Base-by-base conservation (phyloP, 163 green algal genomes). In the Scenedesmus sp. region DNA sequence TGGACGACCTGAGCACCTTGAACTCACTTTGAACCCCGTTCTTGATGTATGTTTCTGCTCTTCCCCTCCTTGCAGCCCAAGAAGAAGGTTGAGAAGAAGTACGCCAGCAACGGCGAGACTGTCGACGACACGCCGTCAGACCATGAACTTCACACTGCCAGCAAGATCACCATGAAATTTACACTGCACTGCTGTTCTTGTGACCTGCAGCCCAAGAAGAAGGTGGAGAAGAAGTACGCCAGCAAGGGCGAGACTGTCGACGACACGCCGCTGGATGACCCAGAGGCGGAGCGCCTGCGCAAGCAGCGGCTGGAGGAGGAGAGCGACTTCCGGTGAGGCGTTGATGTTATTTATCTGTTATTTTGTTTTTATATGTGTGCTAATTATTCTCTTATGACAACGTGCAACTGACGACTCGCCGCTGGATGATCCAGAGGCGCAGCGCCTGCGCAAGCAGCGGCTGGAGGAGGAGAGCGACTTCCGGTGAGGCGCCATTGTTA, bases 341-440 rank as follows among this genome's bases (percentile, higher is more conserved):
- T 74, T 91, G 87, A 76, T 16, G 16, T 34, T 26, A 34, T 34
- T 16, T 76, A 5, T 34, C 66, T 76, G 66, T 76, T 26, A 76
- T 76, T 34, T 23, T 34, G 26, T 16, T 5, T 34, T 23, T 70
- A 18, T 70, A 70, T 34, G 16, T 26, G 18, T 13, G 16, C 26
- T 76, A 34, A 16, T 70, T 16, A 16, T 70, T 70, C 18, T 70
- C 9, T 7, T n/a, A 23, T 81, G 2, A 23, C 13, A 81, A 23
- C 13, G 70, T n/a, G 13, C 18, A 8, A 23, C 70, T 46, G 52
- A 46, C 34, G 34, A 46, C 34, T 86, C 74, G 62, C 96, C 97
- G 0, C 93, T 98, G 59, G 97, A 98, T 84, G 97, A 99, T 86
- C 97, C 97, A 0, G 87, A 96, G 5, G 95, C 93, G 0, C 97